Base-by-base conservation (phyloP, 2,329 filamentous ascomycete genomes). In the Trichothecium sympodiale region DNA sequence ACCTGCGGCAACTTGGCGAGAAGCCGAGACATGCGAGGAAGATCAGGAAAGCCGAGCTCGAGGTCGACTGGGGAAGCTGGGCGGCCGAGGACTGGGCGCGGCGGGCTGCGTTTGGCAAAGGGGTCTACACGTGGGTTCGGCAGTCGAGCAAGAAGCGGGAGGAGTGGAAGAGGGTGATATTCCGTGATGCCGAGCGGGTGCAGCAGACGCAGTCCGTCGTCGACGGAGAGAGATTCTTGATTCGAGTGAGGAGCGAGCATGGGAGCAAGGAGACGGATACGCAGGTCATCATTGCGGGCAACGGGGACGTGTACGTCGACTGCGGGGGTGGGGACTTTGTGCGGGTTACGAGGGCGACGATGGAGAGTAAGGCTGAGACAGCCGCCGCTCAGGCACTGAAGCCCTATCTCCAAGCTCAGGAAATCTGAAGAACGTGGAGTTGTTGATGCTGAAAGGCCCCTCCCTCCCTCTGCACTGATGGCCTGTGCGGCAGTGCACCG, bases 21-120 rank as follows among this genome's bases (percentile, higher is more conserved):
- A 32, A 31, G 10, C 46, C 55, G 3, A 38, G 37, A 17, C 71
- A 80, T 48, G 89, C 89, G 1, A 73, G 75, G 2, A 94, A 94
- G 52, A 74, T 94, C 40, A 73, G 59, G 2, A 71, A 79, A 37
- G 57, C 66, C 5, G 76, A 89, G 46, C 61, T 65, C 2, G 69
- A 75, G 39, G 57, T 94, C 7, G 59, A 77, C 41, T 85, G 80
- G 69, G 31, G 30, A 1, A 31, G 44, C 4, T 75, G 74, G 65
- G 60, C 60, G 1, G 59, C 65, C n/a, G 56, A 62, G 3, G 65
- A 74, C 1, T 67, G 88, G 13, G 51, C 60, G 5, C 63, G 69
- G 5, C 66, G 72, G 5, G 61, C 72, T 34, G 65, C 69, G 8
- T 77, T 80, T 1, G 60, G 89, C 12, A 78, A 77, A 0, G 61